Evolutionary conservation across 2,329 filamentous ascomycete species (phyloP), one percentile per base, ranked within the genome.

Genomic region (Sarocladiaceae sp.): DNA sequence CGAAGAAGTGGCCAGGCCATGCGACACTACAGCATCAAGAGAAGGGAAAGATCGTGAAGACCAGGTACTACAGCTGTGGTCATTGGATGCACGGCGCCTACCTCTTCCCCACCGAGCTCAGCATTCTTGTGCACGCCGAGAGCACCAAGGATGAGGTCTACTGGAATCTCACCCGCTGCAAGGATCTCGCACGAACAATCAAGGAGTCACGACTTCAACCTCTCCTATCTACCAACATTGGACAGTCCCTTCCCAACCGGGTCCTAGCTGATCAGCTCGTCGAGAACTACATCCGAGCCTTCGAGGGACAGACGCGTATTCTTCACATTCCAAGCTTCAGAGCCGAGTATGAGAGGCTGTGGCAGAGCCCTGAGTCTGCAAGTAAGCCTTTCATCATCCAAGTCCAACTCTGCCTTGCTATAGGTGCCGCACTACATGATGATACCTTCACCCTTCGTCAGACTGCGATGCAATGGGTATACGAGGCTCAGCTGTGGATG

Each of bases 311-410:
- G 15, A 73, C 79, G 55, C 74, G 83, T 2, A 71, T 86, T 22
- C 53, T 86, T 8, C 78, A 86, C 60, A 61, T 79, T 1, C 81
- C 82, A 0, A 76, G 74, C 0, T 85, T 86, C 55, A 67, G 71
- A 40, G 67, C 68, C 11, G 76, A 82, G 28, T 86, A 84, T 57
- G 68, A 71, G 10, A 59, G 62, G 2, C 78, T 76, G 60, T 80
- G 76, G 76, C 63, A 70, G 28, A 68, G 71, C 15, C 70, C 72
- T 0, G 57, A 63, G 18, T 64, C 65, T 0, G 66, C 70, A 2
- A 74, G 69, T 26, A 60, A 66, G 15, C 63, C 66, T 6, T 81
- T 82, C 58, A 51, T 78, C 8, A 69, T 81, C n/a, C 75, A 77
- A 52, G 62, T 82, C 29, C 77, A 80, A 60, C 68, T 82, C 0